phyloP scores from a whole-genome alignment of 106 monocot species.

The Gastrodia elata region DNA sequence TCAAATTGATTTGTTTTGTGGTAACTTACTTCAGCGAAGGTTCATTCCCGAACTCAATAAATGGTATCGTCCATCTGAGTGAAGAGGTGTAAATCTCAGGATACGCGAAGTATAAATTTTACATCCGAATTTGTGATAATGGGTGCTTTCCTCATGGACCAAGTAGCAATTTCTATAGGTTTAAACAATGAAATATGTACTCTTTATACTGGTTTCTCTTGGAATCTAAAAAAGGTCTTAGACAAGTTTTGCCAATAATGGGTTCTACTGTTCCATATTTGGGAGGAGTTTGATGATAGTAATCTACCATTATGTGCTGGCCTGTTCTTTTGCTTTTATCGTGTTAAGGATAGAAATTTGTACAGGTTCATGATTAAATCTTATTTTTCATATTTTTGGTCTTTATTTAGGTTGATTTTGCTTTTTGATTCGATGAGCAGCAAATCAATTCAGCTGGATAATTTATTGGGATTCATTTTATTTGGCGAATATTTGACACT shows the following conservation, averaged over 20 bases:
- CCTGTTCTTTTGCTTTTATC: background rate
- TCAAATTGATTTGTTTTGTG: background rate
- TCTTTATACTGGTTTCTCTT: background rate
- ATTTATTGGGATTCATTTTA: no score
- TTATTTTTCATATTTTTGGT: background rate
- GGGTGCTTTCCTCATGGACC: background rate
- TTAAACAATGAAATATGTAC: background rate
- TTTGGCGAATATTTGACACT: no score
- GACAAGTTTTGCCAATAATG: background rate
- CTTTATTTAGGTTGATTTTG: background rate
- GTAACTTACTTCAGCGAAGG: background rate
- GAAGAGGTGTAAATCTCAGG: background rate
- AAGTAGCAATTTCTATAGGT: background rate
- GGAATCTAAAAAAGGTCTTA: background rate
- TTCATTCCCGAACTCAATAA: background rate
- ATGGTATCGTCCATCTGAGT: background rate
- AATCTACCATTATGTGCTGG: background rate
- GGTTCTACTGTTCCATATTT: background rate
- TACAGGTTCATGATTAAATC: background rate
- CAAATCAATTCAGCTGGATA: background rate
- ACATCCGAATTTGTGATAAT: background rate
- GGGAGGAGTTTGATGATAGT: background rate
- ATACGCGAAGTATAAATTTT: background rate
- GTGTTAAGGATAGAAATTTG: background rate
- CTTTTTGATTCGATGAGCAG: background rate